Percentiles rank a stretch among this genome's conserved stretches.
Evolutionary conservation across 2,329 filamentous ascomycete genomes (phyloP).

Genomic region (Cercospora sesami): DNA sequence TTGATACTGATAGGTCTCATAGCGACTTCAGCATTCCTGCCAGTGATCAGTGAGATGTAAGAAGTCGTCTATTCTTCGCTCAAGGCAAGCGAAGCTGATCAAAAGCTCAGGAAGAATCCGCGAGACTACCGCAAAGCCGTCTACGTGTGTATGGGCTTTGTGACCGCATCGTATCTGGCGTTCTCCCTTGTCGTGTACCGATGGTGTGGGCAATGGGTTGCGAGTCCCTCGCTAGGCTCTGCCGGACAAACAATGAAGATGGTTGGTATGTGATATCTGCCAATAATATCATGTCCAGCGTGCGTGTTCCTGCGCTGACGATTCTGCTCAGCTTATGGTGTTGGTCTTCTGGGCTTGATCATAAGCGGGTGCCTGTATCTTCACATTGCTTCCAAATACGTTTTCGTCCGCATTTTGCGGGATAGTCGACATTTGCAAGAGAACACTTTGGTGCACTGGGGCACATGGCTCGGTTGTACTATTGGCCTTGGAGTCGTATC

Average conservation of each 20-base stretch:
- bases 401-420: conserved; percentile 58
- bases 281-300: not conserved
- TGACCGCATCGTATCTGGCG: conserved; percentile 58
- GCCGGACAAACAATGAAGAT: conserved; percentile 62
- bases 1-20: conserved; percentile 27
- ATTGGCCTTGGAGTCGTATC: conserved; percentile 46
- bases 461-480: conserved; percentile 53
- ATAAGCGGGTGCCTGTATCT: conserved; percentile 52
- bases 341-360: conserved; percentile 57
- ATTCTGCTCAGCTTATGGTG: conserved; percentile 51
- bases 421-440: conserved; percentile 53
- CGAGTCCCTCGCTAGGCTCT: conserved; percentile 61
- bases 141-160: conserved; percentile 59
- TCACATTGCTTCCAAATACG: conserved; percentile 56
- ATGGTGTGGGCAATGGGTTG: conserved; percentile 63
- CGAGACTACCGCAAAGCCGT: conserved; percentile 62
- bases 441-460: conserved; percentile 56
- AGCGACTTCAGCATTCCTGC: conserved; percentile 60
- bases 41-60: conserved; percentile 64
- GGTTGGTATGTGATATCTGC: conserved; percentile 37
- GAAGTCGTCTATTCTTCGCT: not conserved
- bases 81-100: conserved; percentile 30
- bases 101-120: conserved; percentile 45
- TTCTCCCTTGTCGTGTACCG: conserved; percentile 63
- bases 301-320: not conserved